A percentile compares a stretch with the other conserved stretches of the same genome.
These are phyloP conservation scores for Neurospora sp. DNA, from an alignment of 495 filamentous ascomycete species.

Conservation along the genomic window DNA sequence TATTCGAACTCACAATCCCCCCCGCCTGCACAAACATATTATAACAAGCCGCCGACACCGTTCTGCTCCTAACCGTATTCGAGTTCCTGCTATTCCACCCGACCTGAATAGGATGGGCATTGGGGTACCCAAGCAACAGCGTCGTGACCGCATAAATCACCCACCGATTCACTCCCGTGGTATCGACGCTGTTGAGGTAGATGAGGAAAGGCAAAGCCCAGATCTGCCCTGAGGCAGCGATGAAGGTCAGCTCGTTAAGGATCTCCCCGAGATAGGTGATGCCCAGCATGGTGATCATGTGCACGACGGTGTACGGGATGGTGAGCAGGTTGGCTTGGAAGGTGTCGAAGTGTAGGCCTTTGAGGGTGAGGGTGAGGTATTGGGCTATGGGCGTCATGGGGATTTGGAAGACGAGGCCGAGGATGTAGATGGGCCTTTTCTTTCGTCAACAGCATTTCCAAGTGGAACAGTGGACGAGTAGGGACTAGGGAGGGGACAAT, in stretches of 20 bases:
- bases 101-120: conserved; percentile 52
- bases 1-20: conserved; percentile 53
- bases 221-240: conserved; percentile 29
- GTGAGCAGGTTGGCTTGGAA: conserved; percentile 52
- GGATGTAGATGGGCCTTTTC: conserved; percentile 50
- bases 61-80: conserved; percentile 39
- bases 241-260: conserved; percentile 38
- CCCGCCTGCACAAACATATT: conserved; percentile 60
- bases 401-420: conserved; percentile 55
- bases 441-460: background rate
- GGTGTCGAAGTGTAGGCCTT: conserved; percentile 53
- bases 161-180: conserved; percentile 40
- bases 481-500: background rate
- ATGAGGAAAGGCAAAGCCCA: conserved; percentile 50
- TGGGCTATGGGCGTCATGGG: conserved; percentile 44
- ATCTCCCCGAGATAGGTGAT: conserved; percentile 44
- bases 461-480: background rate
- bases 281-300: conserved; percentile 35
- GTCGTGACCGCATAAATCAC: conserved; percentile 46
- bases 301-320: conserved; percentile 28
- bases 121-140: conserved; percentile 47
- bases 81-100: conserved; percentile 55
- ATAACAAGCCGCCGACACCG: conserved; percentile 48
- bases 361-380: conserved; percentile 57
- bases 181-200: conserved; percentile 39